Evolutionary conservation across 2,329 filamentous ascomycete species (phyloP).

Genomic region (Moelleriella libera): DNA sequence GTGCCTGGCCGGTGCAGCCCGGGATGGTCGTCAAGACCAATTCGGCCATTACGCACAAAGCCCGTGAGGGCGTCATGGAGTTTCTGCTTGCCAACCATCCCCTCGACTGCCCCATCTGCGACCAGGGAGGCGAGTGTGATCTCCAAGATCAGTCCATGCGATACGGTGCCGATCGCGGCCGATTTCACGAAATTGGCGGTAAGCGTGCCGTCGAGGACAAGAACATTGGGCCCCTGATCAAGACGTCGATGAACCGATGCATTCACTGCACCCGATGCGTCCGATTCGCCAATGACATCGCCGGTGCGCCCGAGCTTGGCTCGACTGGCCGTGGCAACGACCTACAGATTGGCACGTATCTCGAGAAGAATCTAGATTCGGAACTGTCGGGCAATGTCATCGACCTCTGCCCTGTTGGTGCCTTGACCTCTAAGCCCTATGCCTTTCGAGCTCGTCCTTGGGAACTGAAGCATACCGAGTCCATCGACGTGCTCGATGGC

Average conservation of each 20-base stretch:
- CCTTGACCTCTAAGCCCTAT: conserved; percentile 92
- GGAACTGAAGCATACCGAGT: conserved; percentile 94
- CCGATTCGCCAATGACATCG: conserved; percentile 94
- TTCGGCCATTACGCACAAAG: conserved; percentile 91
- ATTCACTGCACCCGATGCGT: conserved; percentile 98
- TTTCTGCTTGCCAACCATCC: conserved; percentile 94
- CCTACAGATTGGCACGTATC: conserved; percentile 94
- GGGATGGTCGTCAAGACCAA: conserved; percentile 99
- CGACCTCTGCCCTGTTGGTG: conserved; percentile 94
- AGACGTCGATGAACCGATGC: conserved; percentile 99
- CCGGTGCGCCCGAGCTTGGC: conserved; percentile 88
- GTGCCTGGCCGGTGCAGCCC: conserved; percentile 95
- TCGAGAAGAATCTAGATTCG: conserved; percentile 85
- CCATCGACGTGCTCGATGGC: conserved; percentile 85
- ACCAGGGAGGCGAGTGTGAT: conserved; percentile 98
- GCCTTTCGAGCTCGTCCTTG: conserved; percentile 93
- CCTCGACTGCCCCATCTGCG: conserved; percentile 92
- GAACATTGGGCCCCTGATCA: conserved; percentile 95
- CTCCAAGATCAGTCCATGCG: conserved; percentile 99
- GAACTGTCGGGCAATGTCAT: conserved; percentile 97
- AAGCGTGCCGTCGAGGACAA: conserved; percentile 99
- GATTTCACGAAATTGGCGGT: conserved; percentile 89
- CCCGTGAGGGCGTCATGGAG: conserved; percentile 97
- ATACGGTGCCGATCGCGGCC: conserved; percentile 88
- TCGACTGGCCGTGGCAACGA: conserved; percentile 92